Evolutionary conservation across 2,329 filamentous ascomycete species (phyloP), one percentile per base, ranked within the genome.

Genomic region (Fusarium brachygibbosum): DNA sequence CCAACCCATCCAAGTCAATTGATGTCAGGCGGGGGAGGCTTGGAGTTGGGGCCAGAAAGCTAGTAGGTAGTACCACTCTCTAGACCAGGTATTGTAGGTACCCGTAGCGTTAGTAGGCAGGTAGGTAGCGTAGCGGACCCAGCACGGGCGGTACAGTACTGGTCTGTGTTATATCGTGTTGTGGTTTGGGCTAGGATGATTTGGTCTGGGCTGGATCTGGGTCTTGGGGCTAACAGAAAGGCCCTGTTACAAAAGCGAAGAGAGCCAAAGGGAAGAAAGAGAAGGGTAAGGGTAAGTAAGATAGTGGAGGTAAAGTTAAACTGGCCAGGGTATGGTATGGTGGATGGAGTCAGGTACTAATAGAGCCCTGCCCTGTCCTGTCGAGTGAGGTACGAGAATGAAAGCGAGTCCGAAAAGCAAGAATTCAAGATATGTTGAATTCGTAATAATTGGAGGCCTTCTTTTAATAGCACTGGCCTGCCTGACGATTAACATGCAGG

Each of bases 1-100:
- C 45, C 31, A 58, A 54, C 60, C 38, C 44, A 54, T 54, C 55
- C 60, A 59, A 38, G 41, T 54, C 59, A 50, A 68, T 68, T 66
- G 56, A 65, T 54, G 56, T 54, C 51, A 66, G 66, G 61, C 56
- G 57, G 61, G 66, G 66, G 66, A 25, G 57, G 66, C 45, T 40
- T 54, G 40, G 62, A 57, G 49, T 67, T 46, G 40, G 66, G 55
- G 51, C 51, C 44, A 56, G 58, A 50, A 54, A 69, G 66, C 66
- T 68, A 53, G 46, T 25, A 25, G 23, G 23, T 37, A 49, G 19
- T 54, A 52, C 42, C 49, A 63, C 32, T 49, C 45, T 49, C 45
- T 34, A 32, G 31, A 34, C 45, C 31, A 34, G 31, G 45, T 50
- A 59, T 65, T 46, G 66, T 54, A 69, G 56, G 51, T 65, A 65